phyloP scores from a whole-genome alignment of 176 grass and related monocot genomes.

The Alloteropsis semialata region DNA sequence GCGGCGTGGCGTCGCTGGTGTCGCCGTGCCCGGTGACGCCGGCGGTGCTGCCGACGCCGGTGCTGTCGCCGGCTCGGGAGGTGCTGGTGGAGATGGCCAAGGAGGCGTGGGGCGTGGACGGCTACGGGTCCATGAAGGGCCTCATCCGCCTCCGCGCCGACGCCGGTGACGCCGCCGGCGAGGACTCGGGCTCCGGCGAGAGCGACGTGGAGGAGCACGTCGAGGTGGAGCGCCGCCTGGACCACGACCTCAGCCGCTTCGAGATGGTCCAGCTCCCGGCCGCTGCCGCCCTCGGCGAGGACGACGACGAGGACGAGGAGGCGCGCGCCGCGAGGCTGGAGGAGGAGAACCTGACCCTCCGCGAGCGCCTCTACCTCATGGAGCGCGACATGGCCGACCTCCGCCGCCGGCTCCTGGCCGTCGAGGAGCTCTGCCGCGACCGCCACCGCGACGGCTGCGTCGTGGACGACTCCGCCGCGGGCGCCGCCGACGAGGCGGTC shows the following conservation, averaged over 20 bases:
- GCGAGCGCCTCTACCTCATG: slow-evolving; percentile 72
- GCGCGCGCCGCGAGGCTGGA: slow-evolving; percentile 51
- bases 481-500: background rate
- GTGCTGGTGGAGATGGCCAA: slow-evolving; percentile 96
- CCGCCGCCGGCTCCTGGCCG: slow-evolving; percentile 48
- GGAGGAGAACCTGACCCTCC: slow-evolving; percentile 86
- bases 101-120: slow-evolving; percentile 97
- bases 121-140: slow-evolving; percentile 97
- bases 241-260: slow-evolving; percentile 97
- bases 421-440: slow-evolving; percentile 46
- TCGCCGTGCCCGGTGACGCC: slow-evolving; percentile 93
- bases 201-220: slow-evolving; percentile 96
- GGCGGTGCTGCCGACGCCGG: slow-evolving; percentile 80
- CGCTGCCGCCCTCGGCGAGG: background rate
- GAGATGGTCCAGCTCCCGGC: slow-evolving; percentile 85
- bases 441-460: slow-evolving; percentile 36
- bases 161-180: slow-evolving; percentile 42
- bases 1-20: slow-evolving; percentile 72
- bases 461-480: slow-evolving; percentile 24
- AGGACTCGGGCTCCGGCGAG: slow-evolving; percentile 69
- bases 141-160: slow-evolving; percentile 77
- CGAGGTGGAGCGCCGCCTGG: slow-evolving; percentile 90
- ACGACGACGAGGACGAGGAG: slow-evolving; percentile 48
- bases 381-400: slow-evolving; percentile 81
- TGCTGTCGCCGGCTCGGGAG: slow-evolving; percentile 80